phyloP scores from a whole-genome alignment of 371 early-diverging fungal genomes.

The Mortierella sp. region DNA sequence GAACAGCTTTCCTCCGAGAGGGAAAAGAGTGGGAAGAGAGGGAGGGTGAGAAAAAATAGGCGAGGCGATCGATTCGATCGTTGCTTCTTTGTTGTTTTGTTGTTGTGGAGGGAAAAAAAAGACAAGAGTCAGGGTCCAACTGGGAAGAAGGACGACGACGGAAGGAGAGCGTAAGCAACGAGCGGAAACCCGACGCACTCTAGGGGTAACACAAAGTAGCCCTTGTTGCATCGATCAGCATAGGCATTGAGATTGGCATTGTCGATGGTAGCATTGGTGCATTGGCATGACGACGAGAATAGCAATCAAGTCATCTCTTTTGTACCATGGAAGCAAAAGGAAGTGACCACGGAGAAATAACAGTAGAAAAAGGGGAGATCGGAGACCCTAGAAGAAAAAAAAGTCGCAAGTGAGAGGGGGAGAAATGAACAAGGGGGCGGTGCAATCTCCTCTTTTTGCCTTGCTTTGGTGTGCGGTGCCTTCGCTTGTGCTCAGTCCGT shows the following conservation, averaged over 20 bases:
- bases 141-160: neutral
- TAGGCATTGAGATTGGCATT: neutral
- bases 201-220: constrained; percentile 8
- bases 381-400: neutral
- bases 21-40: neutral
- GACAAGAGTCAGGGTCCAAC: neutral
- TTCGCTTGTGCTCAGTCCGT: neutral
- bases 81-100: constrained; percentile 6
- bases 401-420: neutral
- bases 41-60: neutral
- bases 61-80: constrained; percentile 1
- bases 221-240: neutral
- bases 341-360: neutral
- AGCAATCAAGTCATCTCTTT: too few species aligned
- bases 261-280: neutral
- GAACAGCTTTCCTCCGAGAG: constrained; percentile 5
- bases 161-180: neutral
- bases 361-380: neutral
- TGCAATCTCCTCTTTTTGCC: neutral
- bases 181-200: constrained; percentile 7
- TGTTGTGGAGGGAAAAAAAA: neutral
- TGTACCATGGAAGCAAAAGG: neutral
- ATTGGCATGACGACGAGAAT: constrained; percentile 2
- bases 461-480: neutral
- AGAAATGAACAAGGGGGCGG: constrained; percentile 8